A percentile compares a stretch with the other conserved stretches of the same genome.
Evolutionary conservation across 2,329 filamentous ascomycete genomes (phyloP).

Genomic region (Xylariaceae sp.): DNA sequence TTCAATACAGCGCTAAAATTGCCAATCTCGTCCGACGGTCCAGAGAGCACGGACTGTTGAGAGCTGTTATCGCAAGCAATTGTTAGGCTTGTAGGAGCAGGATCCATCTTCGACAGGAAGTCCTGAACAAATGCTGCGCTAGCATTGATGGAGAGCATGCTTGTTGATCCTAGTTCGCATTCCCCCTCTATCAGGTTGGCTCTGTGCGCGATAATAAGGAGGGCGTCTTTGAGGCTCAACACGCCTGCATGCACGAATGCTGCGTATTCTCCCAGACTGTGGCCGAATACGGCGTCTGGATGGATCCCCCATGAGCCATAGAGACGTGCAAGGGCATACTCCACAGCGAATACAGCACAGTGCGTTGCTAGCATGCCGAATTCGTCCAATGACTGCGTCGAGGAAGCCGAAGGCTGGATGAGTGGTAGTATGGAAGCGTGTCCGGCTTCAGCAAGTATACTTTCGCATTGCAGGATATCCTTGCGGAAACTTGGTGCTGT

Average conservation of each 20-base stretch:
- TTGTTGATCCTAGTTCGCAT: slow-evolving; percentile 13
- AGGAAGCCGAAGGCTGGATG: background rate
- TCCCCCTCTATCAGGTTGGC: slow-evolving; percentile 19
- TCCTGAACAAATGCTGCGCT: slow-evolving; percentile 1
- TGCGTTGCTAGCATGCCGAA: background rate
- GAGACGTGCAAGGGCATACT: slow-evolving; percentile 32
- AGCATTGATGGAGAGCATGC: slow-evolving; percentile 22
- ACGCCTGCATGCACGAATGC: slow-evolving; percentile 55
- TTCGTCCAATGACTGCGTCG: background rate
- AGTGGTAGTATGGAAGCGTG: background rate
- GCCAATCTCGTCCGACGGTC: background rate
- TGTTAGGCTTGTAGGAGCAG: slow-evolving; percentile 17
- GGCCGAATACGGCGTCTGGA: slow-evolving; percentile 39
- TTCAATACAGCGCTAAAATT: background rate
- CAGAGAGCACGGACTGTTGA: slow-evolving; percentile 17
- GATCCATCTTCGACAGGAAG: slow-evolving; percentile 23
- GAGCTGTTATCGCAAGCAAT: slow-evolving; percentile 17
- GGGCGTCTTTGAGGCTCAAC: slow-evolving; percentile 51
- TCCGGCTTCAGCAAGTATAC: background rate
- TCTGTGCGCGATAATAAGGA: slow-evolving; percentile 47
- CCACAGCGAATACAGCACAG: slow-evolving; percentile 12
- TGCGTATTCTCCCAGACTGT: slow-evolving; percentile 56
- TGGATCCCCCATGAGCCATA: slow-evolving; percentile 35
- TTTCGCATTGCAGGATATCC: background rate
- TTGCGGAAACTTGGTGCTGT: background rate